phyloP scores from a whole-genome alignment of 2,329 filamentous ascomycete genomes.

The Trichoderma aggressivum region DNA sequence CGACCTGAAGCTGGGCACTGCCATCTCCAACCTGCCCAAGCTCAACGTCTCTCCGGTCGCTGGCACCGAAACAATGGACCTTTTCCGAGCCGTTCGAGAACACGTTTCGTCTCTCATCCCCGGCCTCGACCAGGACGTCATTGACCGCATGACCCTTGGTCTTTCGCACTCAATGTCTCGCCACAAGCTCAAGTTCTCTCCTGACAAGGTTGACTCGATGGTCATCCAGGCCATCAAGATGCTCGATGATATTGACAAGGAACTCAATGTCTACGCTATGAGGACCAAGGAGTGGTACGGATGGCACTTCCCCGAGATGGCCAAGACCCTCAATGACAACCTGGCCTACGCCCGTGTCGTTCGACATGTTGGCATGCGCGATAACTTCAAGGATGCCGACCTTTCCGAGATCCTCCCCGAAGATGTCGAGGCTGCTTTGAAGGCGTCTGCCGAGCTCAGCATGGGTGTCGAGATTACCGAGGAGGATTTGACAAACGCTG shows the following conservation, averaged over 20 bases:
- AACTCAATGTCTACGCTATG: slow-evolving; percentile 98
- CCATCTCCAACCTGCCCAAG: slow-evolving; percentile 87
- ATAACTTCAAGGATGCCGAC: slow-evolving; percentile 71
- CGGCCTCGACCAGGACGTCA: slow-evolving; percentile 76
- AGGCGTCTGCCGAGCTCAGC: slow-evolving; percentile 90
- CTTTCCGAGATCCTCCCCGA: slow-evolving; percentile 90
- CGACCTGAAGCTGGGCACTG: slow-evolving; percentile 85
- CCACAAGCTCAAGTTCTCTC: slow-evolving; percentile 97
- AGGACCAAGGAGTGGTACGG: slow-evolving; percentile 99
- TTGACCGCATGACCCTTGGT: slow-evolving; percentile 93
- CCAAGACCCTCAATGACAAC: slow-evolving; percentile 96
- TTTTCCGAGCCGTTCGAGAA: slow-evolving; percentile 92
- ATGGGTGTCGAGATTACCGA: slow-evolving; percentile 98
- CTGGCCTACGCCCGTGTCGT: slow-evolving; percentile 88
- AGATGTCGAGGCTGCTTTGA: slow-evolving; percentile 87
- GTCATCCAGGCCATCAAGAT: slow-evolving; percentile 95
- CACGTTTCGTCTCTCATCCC: slow-evolving; percentile 88
- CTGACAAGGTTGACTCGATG: slow-evolving; percentile 99
- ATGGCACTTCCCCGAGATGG: slow-evolving; percentile 99
- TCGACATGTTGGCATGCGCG: slow-evolving; percentile 82
- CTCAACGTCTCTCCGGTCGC: slow-evolving; percentile 83
- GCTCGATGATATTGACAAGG: slow-evolving; percentile 95
- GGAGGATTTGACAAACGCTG: slow-evolving; percentile 90
- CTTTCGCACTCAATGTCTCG: slow-evolving; percentile 94
- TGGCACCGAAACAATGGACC: slow-evolving; percentile 58